phyloP scores from a whole-genome alignment of 202 grass and related monocot genomes.

The Saccharum hybrid region DNA sequence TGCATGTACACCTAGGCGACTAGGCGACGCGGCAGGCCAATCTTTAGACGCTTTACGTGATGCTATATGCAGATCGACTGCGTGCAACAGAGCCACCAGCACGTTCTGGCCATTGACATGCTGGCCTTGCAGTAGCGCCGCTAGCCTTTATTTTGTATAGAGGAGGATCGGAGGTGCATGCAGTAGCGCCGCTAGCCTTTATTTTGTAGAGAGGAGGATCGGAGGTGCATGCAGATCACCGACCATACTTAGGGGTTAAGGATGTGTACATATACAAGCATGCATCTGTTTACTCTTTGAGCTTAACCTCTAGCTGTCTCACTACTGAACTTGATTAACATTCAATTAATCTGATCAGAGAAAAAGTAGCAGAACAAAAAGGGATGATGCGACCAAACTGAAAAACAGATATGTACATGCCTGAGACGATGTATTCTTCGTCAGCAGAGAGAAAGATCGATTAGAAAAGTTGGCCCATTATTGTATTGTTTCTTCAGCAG shows the following conservation, averaged over 20 bases:
- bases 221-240: neutral
- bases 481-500: neutral
- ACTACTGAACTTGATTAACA: slow-evolving; percentile 19
- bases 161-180: neutral
- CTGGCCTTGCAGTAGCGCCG: too few relatives aligned
- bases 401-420: neutral
- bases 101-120: neutral
- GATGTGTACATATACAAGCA: neutral
- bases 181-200: neutral
- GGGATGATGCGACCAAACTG: slow-evolving; percentile 5
- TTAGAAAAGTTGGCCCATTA: neutral
- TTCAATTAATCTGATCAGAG: neutral
- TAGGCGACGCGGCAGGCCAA: neutral
- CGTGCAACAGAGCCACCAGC: neutral
- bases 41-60: neutral
- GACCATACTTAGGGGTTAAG: slow-evolving; percentile 44
- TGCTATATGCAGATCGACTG: neutral
- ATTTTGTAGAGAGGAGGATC: neutral
- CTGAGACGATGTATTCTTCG: slow-evolving; percentile 8
- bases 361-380: neutral
- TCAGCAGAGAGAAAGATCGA: neutral
- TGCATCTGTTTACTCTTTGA: neutral
- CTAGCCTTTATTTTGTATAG: neutral
- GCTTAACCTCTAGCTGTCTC: neutral
- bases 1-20: too few relatives aligned